Conservation (phyloP, 2,329 filamentous ascomycete species). For the Capronia epimyces region DNA sequence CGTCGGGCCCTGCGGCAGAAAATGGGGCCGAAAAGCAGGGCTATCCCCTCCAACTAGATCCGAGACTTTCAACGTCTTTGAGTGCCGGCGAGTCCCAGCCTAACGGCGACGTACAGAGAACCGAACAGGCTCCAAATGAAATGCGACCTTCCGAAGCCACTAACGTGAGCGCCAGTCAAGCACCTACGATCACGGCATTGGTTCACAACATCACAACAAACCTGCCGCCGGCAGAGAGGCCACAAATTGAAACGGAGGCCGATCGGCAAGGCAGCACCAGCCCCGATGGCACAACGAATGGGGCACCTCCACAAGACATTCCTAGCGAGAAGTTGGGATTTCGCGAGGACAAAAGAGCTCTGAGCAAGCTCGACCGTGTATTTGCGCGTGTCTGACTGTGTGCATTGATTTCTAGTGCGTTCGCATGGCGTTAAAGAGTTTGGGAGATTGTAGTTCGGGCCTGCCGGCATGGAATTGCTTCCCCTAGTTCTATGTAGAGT, state of each 20-base stretch:
- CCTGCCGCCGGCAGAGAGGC: slow-evolving; percentile 51
- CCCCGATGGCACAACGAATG: slow-evolving; percentile 30
- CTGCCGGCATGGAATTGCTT: neutral
- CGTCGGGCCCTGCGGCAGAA: slow-evolving; percentile 29
- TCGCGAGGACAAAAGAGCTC: slow-evolving; percentile 59
- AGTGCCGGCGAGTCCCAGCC: slow-evolving; percentile 10
- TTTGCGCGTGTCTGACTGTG: slow-evolving; percentile 34
- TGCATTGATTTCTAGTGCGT: neutral
- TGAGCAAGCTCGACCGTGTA: slow-evolving; percentile 59
- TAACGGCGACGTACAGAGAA: slow-evolving; percentile 4
- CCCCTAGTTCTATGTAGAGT: neutral
- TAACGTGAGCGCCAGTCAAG: slow-evolving; percentile 37
- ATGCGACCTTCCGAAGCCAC: slow-evolving; percentile 22
- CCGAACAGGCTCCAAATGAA: slow-evolving; percentile 10
- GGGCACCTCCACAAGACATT: slow-evolving; percentile 49
- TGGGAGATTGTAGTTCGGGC: neutral
- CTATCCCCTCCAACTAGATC: slow-evolving; percentile 30
- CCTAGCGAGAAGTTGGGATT: slow-evolving; percentile 54
- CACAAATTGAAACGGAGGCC: slow-evolving; percentile 39
- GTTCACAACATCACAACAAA: slow-evolving; percentile 39
- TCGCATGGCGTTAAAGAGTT: neutral
- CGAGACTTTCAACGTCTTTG: slow-evolving; percentile 30
- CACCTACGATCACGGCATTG: slow-evolving; percentile 51
- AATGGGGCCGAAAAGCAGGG: slow-evolving; percentile 7
- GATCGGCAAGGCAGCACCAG: slow-evolving; percentile 41